Evolutionary conservation across 805 yeast species (phyloP), one percentile per base, ranked within the genome.

Genomic region (Millerozyma acaciae): DNA sequence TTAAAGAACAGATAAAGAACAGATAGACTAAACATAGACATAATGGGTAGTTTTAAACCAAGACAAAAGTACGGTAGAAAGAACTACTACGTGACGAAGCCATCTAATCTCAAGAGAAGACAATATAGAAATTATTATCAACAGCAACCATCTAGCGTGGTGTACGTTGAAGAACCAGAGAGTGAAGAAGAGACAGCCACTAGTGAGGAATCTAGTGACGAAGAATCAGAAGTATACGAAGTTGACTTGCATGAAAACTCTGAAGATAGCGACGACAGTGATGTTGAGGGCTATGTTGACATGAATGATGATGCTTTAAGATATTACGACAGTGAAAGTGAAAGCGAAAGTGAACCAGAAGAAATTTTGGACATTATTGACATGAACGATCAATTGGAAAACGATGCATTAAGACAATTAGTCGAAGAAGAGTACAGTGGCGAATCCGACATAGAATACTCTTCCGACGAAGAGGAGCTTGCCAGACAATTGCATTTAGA

Each of bases 111-210:
- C 18, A 30, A 33, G 18, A 37, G 43, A 28, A 47, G 47, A 34
- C 48, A 47, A 24, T 62, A 60, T 45, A 50, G 65, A 43, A 53
- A 50, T 19, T 57, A 62, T 42, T 55, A 48, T 39, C 57, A 60
- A 35, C 48, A 51, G 26, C 66, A 62, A 41, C 68, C 65, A 8
- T 44, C 59, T 7, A 50, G 53, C 21, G 49, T 46, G 26, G 69
- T 62, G n/a, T 65, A 49, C 37, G 65, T 66, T 21, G 73, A 66
- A 51, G 73, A 66, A 44, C 71, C 73, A 19, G 62, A 55, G 28
- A 55, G 62, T 32, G 67, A 60, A 22, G 50, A 51, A 12, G 65
- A 55, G 29, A 39, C 38, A 16, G 51, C 41, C 21, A 47, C 39
- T 9, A 45, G 48, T 21, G 55, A 48, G 18, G 55, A 48, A 24